Evolutionary conservation across 768 basidiomycete species (phyloP), one percentile per base, ranked within the genome.

Genomic region (Imleria badia): DNA sequence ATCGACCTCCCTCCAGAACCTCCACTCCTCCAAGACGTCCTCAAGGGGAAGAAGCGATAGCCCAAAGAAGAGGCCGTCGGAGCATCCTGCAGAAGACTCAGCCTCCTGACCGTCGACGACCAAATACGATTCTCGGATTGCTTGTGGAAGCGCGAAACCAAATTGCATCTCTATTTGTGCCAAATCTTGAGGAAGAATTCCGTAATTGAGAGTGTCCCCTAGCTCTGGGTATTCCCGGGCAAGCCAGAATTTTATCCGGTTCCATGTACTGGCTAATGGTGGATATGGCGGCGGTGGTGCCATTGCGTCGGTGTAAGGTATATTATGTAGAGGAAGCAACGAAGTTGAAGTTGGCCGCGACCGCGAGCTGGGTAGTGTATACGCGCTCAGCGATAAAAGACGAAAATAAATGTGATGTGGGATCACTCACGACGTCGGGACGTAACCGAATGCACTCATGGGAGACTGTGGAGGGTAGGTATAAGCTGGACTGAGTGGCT

Each of bases 11-110:
- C 96, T 77, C 96, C 97, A 98, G 67, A 97, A 98, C 34, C 81
- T 77, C 94, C 96, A 99, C 73, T 99, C 97, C 53, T 94, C 87
- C 41, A 94, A 76, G 26, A 97, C 93, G 62, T 93, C 89, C 65
- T 99, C 97, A 42, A 98, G 78, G 13, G 94, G 91, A 19, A 99
- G 76, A 35, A 97, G 79, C n/a, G 86, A 88, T 19, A 99, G 74
- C n/a, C 97, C 97, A 65, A 94, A 98, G 72, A 99, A 93, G 30
- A 99, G 78, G 33, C 97, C 97, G 54, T 92, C 89, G 10, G 90
- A 81, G 64, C 91, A 94, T 13, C 89, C 91, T 39, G 89, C 91
- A 29, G 91, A 77, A 14, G 90, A 90, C 72, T 94, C 90, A 19
- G 91, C 83, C 68, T 98, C 97, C 67, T 99, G 97, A 3, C 97